Evolutionary conservation across 306 rosid genomes (phyloP).

Genomic region (Ceratonia siliqua): DNA sequence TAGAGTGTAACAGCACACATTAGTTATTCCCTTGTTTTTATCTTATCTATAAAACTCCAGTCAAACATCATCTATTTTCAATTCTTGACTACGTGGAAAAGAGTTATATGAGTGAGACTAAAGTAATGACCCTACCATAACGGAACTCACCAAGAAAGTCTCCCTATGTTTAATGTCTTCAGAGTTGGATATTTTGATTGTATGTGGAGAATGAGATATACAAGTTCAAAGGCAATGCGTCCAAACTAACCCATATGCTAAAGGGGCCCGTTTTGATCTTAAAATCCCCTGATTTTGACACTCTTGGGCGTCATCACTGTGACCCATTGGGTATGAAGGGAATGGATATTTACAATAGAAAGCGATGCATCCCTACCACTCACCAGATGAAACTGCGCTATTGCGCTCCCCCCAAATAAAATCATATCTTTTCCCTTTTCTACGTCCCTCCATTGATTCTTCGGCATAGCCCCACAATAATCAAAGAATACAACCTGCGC

Average conservation of each 20-base stretch:
- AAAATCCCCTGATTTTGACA: conserved; percentile 41
- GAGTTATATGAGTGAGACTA: too few species aligned
- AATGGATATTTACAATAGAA: not conserved
- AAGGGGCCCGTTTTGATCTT: conserved; percentile 55
- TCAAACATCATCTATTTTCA: too few species aligned
- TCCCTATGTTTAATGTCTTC: too few species aligned
- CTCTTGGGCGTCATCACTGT: conserved; percentile 5
- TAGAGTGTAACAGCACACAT: too few species aligned
- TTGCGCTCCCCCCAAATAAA: not conserved
- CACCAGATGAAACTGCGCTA: not conserved
- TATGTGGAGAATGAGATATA: too few species aligned
- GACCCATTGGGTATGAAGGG: not conserved
- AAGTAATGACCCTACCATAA: conserved; percentile 5
- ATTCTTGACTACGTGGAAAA: too few species aligned
- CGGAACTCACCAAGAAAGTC: not conserved
- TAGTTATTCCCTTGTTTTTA: too few species aligned
- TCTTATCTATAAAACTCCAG: too few species aligned
- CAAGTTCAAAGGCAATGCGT: not conserved
- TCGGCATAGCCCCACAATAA: not conserved
- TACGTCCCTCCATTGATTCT: not conserved
- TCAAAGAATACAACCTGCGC: not conserved
- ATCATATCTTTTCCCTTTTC: not conserved
- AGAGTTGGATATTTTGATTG: too few species aligned
- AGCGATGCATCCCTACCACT: not conserved
- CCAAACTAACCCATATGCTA: conserved; percentile 6